These are phyloP conservation scores for Piper betle DNA, from an alignment of 164 flowering plant genomes.

Conservation along the genomic window DNA sequence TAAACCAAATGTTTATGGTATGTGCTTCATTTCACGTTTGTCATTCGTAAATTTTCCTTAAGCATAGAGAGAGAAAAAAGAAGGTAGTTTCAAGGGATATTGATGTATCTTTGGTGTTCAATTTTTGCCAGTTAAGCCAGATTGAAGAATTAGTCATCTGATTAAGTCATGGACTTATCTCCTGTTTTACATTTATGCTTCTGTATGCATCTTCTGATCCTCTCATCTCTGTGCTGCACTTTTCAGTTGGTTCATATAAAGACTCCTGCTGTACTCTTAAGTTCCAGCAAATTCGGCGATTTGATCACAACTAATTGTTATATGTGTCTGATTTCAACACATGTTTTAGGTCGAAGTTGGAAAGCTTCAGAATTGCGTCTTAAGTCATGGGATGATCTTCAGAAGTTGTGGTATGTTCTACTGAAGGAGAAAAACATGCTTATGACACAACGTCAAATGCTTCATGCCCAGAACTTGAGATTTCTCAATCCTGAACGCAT, in stretches of 20 bases:
- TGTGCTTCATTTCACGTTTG: not conserved
- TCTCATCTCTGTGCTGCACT: no score
- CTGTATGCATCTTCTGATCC: no score
- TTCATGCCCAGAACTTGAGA: conserved; percentile 66
- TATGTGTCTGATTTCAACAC: not conserved
- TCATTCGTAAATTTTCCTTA: not conserved
- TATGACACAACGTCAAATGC: conserved; percentile 96
- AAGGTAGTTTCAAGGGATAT: not conserved
- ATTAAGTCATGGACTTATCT: no score
- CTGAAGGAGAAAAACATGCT: conserved; percentile 96
- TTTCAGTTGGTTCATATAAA: no score
- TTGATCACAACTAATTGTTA: not conserved
- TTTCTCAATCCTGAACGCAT: conserved; percentile 93
- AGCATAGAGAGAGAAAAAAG: not conserved
- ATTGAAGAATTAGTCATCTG: no score
- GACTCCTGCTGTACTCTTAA: no score
- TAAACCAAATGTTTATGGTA: conserved; percentile 77
- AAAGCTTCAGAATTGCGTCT: conserved; percentile 89
- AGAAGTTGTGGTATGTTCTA: conserved; percentile 87
- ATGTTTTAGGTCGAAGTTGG: conserved; percentile 83
- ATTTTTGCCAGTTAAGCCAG: no score
- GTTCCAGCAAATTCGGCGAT: not conserved
- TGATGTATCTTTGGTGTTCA: not conserved
- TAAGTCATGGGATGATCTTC: conserved; percentile 89
- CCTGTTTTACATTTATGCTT: no score